Base-by-base conservation (phyloP, 2,329 filamentous ascomycete species). In the Pseudomassariella vexata region DNA sequence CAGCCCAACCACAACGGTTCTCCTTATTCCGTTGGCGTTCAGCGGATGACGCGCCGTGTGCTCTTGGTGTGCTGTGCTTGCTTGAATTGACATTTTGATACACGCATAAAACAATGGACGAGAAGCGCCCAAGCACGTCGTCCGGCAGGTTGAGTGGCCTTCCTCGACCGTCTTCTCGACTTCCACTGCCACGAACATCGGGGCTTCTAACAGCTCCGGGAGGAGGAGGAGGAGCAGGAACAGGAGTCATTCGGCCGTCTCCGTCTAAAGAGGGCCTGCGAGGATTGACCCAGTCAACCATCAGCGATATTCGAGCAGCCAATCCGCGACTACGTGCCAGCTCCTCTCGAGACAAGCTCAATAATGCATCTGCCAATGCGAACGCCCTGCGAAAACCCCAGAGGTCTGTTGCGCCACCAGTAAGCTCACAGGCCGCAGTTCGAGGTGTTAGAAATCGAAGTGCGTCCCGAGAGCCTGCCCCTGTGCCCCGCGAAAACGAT, bases 121-220 rank as follows among this genome's bases (percentile, higher is more conserved):
- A 49, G 27, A 48, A 43, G 38, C 42, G 44, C 22, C 20, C 35
- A 19, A 30, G 29, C 28, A 42, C 38, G 16, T 31, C 38, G 7
- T 25, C 36, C 8, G 41, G 40, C 21, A 41, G 41, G 31, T 32
- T 36, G 11, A 54, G 48, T 30, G 40, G 41, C 31, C 42, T 55
- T 28, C 53, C 52, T 8, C 46, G 50, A 34, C 52, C 52, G 6
- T 43, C 45, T 18, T 56, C 53, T 22, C 53, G 53, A 39, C 47
- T 56, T 14, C 52, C 53, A 20, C 27, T 53, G 26, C 51, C 52
- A 34, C 47, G 52, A 32, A 21, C 24, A 9, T 49, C 50, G 9
- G 40, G 15, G 38, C 36, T 47, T 19, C 42, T 44, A 14, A 41
- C 36, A 9, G 34, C 39, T 6, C 30, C 42, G 16, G n/a, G 41